Conservation (phyloP, 1,139 yeast species). For the Citeromyces hawaiiensis region DNA sequence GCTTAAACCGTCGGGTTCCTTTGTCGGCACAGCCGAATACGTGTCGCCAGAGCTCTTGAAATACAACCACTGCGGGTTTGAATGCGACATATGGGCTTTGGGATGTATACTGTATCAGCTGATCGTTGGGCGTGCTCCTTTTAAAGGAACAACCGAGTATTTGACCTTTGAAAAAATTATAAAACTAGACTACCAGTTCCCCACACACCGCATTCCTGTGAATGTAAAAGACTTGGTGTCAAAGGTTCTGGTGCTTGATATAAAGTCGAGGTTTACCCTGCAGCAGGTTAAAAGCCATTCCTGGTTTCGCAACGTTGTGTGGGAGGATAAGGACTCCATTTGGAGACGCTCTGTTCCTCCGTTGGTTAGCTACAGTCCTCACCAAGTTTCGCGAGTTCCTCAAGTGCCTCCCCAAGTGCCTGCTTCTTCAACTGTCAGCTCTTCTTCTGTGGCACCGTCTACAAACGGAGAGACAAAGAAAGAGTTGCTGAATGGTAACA, state of each 20-base stretch:
- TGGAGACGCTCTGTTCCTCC: constrained; percentile 73
- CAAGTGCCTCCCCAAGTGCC: constrained; percentile 7
- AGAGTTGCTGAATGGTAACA: constrained; percentile 6
- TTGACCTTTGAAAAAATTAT: constrained; percentile 59
- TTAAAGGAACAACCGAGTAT: constrained; percentile 65
- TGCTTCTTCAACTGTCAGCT: too few species aligned
- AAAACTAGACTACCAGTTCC: constrained; percentile 53
- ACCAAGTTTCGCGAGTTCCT: constrained; percentile 3
- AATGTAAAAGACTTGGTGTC: constrained; percentile 37
- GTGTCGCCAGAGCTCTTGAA: constrained; percentile 68
- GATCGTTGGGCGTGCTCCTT: constrained; percentile 69
- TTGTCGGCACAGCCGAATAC: constrained; percentile 67
- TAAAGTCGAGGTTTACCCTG: constrained; percentile 49
- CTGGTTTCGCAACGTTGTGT: constrained; percentile 58
- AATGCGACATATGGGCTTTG: constrained; percentile 72
- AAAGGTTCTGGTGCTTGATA: constrained; percentile 43
- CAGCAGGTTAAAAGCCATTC: constrained; percentile 55
- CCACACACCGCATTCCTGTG: constrained; percentile 25
- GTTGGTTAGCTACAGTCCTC: constrained; percentile 52
- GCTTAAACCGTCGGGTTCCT: constrained; percentile 30
- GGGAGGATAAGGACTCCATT: constrained; percentile 48
- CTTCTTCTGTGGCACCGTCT: too few species aligned
- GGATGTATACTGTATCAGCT: constrained; percentile 72
- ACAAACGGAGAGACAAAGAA: background rate
- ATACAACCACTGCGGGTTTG: constrained; percentile 57